Evolutionary conservation across 2,329 filamentous ascomycete genomes (phyloP), one percentile per base, ranked within the genome.

Genomic region (Arachnomyces sp.): DNA sequence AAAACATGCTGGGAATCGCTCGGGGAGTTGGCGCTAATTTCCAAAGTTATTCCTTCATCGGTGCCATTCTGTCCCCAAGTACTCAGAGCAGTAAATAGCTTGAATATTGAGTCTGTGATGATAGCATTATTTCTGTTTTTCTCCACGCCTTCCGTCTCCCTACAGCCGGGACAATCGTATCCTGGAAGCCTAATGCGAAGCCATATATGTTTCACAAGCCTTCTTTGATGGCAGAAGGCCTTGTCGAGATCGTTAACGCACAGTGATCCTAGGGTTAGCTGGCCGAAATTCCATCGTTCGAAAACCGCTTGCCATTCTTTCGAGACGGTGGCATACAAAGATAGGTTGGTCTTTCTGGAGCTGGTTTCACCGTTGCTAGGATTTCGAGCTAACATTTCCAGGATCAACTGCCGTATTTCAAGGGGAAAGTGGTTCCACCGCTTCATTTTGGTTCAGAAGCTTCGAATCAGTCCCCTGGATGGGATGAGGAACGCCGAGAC

Each of bases 241-340:
- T 38, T 38, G 8, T 38, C 28, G 20, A 38, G 28, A 16, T 14
- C 4, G 6, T 13, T 38, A 6, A 38, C 8, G 28, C 35, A 38
- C n/a, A 11, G n/a, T 28, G 20, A 28, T 5, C 25, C 29, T 28
- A 38, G 14, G 7, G 29, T 28, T 3, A 38, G 28, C 11, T 28
- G 35, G 15, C 18, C 8, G 28, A 28, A 30, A 12, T 28, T 17
- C 15, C 14, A 4, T 14, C 16, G 9, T 30, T 30, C 35, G 35
- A 38, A 38, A 28, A 38, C 11, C 9, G 35, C 16, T 15, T 28
- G 35, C 35, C 35, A 38, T 28, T 38, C 35, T 28, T 38, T 38
- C 8, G 15, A 38, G 28, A 38, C 35, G 15, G 28, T 28, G 25
- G 35, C 35, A 18, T 38, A 38, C 18, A 6, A 6, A 30, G 18